A percentile compares a stretch with the other conserved stretches of the same genome.
Evolutionary conservation across 129 eudicot genomes (phyloP).

Genomic region (Flaveria linearis): DNA sequence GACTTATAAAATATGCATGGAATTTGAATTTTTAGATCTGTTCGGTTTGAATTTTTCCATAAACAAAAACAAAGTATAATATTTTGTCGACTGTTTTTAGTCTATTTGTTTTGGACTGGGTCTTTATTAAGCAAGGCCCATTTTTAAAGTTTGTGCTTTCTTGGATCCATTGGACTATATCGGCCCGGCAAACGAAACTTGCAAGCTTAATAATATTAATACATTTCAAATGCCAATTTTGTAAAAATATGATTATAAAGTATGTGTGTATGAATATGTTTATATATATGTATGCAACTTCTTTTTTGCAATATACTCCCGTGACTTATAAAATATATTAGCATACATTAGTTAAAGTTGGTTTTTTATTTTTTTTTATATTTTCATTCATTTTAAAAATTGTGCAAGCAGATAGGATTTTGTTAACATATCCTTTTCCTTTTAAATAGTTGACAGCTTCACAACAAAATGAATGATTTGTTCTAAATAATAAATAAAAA

Average conservation of each 20-base stretch:
- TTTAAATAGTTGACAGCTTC: not conserved
- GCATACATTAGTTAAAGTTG: not conserved
- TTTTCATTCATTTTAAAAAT: too few species aligned
- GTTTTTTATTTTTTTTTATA: too few species aligned
- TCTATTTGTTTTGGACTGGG: not conserved
- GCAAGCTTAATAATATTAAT: not conserved
- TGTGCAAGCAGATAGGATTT: not conserved
- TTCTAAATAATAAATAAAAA: not conserved
- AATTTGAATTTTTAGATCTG: not conserved
- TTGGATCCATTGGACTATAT: not conserved
- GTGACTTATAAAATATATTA: not conserved
- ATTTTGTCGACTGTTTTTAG: not conserved
- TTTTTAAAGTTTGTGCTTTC: not conserved
- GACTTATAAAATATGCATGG: too few species aligned
- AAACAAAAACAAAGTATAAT: too few species aligned
- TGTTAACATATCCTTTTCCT: not conserved
- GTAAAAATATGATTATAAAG: too few species aligned
- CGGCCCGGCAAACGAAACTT: not conserved
- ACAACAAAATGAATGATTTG: not conserved
- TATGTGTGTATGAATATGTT: too few species aligned
- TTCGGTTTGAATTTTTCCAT: not conserved
- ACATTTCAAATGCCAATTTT: too few species aligned
- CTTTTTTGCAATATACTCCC: not conserved
- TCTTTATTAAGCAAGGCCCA: not conserved
- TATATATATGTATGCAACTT: too few species aligned